Base-by-base conservation (phyloP, 306 rosid genomes). In the Calophaca sinica region DNA sequence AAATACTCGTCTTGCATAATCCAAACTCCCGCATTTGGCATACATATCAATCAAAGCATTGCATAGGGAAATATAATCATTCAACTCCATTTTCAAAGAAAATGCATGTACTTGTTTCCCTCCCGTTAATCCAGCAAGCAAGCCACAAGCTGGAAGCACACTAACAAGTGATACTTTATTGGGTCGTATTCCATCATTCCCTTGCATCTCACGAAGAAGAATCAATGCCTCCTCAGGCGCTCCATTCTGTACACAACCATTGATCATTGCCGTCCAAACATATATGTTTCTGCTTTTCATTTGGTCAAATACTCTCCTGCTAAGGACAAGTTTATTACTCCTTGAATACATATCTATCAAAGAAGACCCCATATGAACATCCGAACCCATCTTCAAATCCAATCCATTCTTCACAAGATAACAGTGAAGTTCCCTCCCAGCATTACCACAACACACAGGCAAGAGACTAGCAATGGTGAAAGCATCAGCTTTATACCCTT, bases 21-120 rank as follows among this genome's bases (percentile, higher is more conserved):
- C 88, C 79, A 88, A 82, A 81, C 83, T 86, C 80, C 98, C 97
- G 64, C 98, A 89, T 83, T 89, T 93, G 50, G 91, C 81, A 60
- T 91, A 91, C 97, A 85, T 88, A 77, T 89, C 96, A 13, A 91
- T 87, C 35, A 93, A 69, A 48, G 98, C 90, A 84, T 91, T 93
- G 58, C 81, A 71, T 39, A 91, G 13, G 7, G 91, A 76, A 60
- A 73, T 76, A 70, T 93, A 81, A 26, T 42, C 76, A 65, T 49
- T 79, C 62, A 89, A 61, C 57, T 82, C 81, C 86, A 80, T 86
- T 75, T 85, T 82, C 14, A 89, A 38, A 5, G 90, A 82, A 70
- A 77, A 89, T 3, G 92, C 86, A 45, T 88, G 98, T 70, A 93
- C 77, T 66, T 91, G 92, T 81, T 89, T 89, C 54, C 94, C 96